Evolutionary conservation across 2,329 filamentous ascomycete genomes (phyloP).

Genomic region (Trichoderma gracile): DNA sequence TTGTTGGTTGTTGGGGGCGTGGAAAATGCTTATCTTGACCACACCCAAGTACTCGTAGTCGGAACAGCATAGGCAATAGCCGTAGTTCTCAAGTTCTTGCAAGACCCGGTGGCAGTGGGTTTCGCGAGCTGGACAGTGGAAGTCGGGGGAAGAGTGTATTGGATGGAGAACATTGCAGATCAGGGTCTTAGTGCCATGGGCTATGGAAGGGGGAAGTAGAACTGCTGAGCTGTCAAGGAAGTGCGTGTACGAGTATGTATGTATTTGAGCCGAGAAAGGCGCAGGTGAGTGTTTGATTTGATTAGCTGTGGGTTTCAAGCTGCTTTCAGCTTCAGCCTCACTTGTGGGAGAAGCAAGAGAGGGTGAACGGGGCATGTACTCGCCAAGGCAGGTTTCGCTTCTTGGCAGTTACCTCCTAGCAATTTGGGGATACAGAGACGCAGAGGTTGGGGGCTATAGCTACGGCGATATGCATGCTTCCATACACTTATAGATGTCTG

Average conservation of each 20-base stretch:
- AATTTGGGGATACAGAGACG: background rate
- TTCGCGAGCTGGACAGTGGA: background rate
- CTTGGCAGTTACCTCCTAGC: background rate
- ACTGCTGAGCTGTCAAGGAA: no score
- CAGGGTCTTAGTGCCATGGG: no score
- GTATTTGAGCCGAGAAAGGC: no score
- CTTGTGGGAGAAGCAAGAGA: background rate
- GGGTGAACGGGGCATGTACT: background rate
- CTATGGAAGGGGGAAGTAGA: no score
- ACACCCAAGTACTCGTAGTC: no score
- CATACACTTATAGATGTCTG: no score
- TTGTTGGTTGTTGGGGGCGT: no score
- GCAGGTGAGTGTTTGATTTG: background rate
- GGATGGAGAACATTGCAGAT: no score
- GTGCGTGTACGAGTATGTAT: no score
- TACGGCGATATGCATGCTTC: background rate
- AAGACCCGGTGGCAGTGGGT: background rate
- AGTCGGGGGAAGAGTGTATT: background rate
- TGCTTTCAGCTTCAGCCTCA: constrained; percentile 2
- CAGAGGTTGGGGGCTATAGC: background rate
- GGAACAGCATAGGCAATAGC: no score
- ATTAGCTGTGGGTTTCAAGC: background rate
- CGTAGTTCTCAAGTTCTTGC: no score
- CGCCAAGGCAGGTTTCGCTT: background rate
- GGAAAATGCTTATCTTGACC: no score